phyloP scores from a whole-genome alignment of 2,329 filamentous ascomycete species.

The Colletotrichum trifolii region DNA sequence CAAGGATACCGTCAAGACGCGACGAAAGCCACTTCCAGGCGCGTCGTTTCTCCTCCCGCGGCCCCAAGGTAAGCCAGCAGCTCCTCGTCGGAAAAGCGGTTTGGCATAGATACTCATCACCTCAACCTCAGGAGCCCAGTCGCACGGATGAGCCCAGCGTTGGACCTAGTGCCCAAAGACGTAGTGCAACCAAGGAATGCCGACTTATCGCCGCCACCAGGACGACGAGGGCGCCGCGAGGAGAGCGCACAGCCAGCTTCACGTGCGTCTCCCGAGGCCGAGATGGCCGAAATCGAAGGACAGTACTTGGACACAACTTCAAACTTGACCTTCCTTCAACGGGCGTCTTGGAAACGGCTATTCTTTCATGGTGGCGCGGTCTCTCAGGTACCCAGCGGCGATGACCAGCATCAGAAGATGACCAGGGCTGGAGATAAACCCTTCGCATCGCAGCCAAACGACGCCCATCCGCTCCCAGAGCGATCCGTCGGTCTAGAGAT shows the following conservation, averaged over 20 bases:
- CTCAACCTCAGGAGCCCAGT: neutral
- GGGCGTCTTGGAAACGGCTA: constrained; percentile 65
- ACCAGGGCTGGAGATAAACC: constrained; percentile 45
- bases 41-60: neutral
- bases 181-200: constrained; percentile 5
- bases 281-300: constrained; percentile 55
- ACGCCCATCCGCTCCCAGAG: constrained; percentile 37
- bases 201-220: neutral
- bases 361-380: constrained; percentile 41
- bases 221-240: neutral
- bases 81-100: no score
- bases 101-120: no score
- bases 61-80: constrained; percentile 4
- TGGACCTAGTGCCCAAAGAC: neutral
- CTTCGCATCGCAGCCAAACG: constrained; percentile 37
- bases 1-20: neutral
- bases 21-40: neutral
- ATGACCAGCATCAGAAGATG: constrained; percentile 41
- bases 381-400: constrained; percentile 33
- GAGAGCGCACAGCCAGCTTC: constrained; percentile 32
- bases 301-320: constrained; percentile 68
- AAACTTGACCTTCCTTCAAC: constrained; percentile 65
- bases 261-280: constrained; percentile 43
- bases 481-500: constrained; percentile 37
- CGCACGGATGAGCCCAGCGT: neutral